Evolutionary conservation across 805 yeast genomes (phyloP).

Genomic region (Starmera amethionina): DNA sequence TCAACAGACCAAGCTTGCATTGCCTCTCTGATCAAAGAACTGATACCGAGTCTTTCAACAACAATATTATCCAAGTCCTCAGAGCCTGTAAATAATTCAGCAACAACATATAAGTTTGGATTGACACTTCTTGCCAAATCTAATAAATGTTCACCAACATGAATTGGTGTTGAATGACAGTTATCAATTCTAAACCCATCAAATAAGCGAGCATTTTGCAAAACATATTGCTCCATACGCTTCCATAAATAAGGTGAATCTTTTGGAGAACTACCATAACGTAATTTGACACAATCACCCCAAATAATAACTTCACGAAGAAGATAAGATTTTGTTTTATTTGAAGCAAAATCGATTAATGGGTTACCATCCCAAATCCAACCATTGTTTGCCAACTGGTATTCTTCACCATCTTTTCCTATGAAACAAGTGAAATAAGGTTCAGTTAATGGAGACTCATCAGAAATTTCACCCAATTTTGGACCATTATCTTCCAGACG

Average conservation of each 20-base stretch:
- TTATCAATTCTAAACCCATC: conserved; percentile 90
- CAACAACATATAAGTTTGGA: conserved; percentile 85
- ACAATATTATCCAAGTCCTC: conserved; percentile 84
- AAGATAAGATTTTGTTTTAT: conserved; percentile 67
- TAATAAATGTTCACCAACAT: conserved; percentile 81
- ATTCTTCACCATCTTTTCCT: conserved; percentile 40
- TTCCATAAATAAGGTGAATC: conserved; percentile 91
- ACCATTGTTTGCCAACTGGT: conserved; percentile 87
- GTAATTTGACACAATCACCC: conserved; percentile 93
- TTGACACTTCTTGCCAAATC: conserved; percentile 82
- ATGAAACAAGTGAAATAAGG: conserved; percentile 76
- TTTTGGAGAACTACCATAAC: conserved; percentile 68
- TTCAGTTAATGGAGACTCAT: conserved; percentile 59
- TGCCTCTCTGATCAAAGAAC: conserved; percentile 87
- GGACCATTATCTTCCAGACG: conserved; percentile 82
- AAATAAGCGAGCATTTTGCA: conserved; percentile 61
- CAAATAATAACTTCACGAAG: conserved; percentile 91
- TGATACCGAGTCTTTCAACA: conserved; percentile 84
- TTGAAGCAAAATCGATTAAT: conserved; percentile 83
- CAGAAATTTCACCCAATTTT: conserved; percentile 54
- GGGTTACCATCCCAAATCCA: conserved; percentile 99
- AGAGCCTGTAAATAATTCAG: conserved; percentile 89
- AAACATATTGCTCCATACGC: conserved; percentile 72
- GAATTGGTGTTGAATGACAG: conserved; percentile 93
- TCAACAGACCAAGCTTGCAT: conserved; percentile 92